A percentile compares a stretch with the other conserved stretches of the same genome.
phyloP scores from a whole-genome alignment of 1,284 basidiomycete species.

The Lentinula novae-zelandiae region DNA sequence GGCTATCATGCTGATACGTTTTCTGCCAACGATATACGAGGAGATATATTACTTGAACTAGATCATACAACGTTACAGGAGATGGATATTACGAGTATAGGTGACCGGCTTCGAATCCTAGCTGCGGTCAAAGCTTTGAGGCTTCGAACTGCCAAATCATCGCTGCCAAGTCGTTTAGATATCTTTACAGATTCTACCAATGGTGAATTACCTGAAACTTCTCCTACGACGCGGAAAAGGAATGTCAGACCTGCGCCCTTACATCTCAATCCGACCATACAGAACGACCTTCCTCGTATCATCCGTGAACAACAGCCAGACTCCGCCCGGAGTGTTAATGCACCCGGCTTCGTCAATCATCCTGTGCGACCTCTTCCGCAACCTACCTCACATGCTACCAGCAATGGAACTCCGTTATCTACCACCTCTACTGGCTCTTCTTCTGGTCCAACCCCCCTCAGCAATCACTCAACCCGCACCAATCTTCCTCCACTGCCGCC shows the following conservation, averaged over 20 bases:
- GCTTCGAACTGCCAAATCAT: constrained; percentile 40
- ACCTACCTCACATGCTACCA: constrained; percentile 25
- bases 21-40: constrained; percentile 82
- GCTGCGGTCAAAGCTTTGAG: constrained; percentile 81
- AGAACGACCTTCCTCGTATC: constrained; percentile 58
- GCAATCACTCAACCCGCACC: constrained; percentile 36
- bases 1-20: constrained; percentile 68
- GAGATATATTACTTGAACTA: constrained; percentile 84
- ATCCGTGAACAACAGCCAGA: constrained; percentile 53
- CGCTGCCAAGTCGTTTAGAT: constrained; percentile 20
- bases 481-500: constrained; percentile 66
- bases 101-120: constrained; percentile 83
- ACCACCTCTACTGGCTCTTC: constrained; percentile 13
- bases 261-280: constrained; percentile 47
- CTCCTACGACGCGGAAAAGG: constrained; percentile 33
- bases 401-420: constrained; percentile 5
- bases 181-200: constrained; percentile 19
- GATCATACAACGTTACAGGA: constrained; percentile 85
- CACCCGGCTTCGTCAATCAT: constrained; percentile 14
- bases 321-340: constrained; percentile 33
- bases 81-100: constrained; percentile 84
- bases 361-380: constrained; percentile 42
- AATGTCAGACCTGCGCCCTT: constrained; percentile 64
- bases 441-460: constrained; percentile 16
- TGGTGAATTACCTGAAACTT: constrained; percentile 24